A percentile compares a stretch with the other conserved stretches of the same genome.
phyloP scores from a whole-genome alignment of 805 yeast species.

The Cyberlindnera bimundalis region DNA sequence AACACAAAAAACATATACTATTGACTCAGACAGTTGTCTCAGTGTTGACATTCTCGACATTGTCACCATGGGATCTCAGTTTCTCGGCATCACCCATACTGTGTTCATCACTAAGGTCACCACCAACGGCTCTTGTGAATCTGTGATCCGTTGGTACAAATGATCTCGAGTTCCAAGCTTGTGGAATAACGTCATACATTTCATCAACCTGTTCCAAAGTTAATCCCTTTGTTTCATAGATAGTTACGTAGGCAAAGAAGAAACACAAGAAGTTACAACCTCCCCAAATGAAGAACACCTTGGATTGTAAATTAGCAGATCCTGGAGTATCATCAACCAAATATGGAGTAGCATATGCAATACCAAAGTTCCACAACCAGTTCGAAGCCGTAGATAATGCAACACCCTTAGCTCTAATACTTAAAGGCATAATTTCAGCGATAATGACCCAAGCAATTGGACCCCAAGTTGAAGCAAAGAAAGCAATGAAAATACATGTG shows the following conservation, averaged over 20 bases:
- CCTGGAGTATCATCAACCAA: constrained; percentile 62
- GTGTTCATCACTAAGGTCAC: constrained; percentile 6
- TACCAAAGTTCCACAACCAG: constrained; percentile 75
- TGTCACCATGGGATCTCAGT: background rate
- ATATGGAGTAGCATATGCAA: constrained; percentile 75
- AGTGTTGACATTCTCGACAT: constrained; percentile 6
- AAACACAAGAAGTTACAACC: constrained; percentile 56
- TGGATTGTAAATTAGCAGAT: constrained; percentile 57
- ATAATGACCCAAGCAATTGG: constrained; percentile 70
- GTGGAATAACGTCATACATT: constrained; percentile 40
- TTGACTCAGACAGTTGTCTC: constrained; percentile 6
- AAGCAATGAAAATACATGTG: constrained; percentile 59
- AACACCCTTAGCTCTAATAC: constrained; percentile 71
- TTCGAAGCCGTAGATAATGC: constrained; percentile 71
- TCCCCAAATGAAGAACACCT: constrained; percentile 76
- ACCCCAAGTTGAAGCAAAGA: constrained; percentile 84
- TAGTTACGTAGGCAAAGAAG: constrained; percentile 53
- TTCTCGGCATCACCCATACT: constrained; percentile 6
- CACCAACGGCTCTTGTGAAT: constrained; percentile 23
- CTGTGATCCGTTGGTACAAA: constrained; percentile 35
- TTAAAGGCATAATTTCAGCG: constrained; percentile 65
- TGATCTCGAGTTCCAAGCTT: constrained; percentile 33
- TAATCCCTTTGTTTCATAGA: constrained; percentile 66
- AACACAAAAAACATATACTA: background rate
- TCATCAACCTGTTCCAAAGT: constrained; percentile 66